Percentiles rank a stretch among this genome's conserved stretches.
phyloP scores from a whole-genome alignment of 148 eudicot species.

The Dianthus caryophyllus region DNA sequence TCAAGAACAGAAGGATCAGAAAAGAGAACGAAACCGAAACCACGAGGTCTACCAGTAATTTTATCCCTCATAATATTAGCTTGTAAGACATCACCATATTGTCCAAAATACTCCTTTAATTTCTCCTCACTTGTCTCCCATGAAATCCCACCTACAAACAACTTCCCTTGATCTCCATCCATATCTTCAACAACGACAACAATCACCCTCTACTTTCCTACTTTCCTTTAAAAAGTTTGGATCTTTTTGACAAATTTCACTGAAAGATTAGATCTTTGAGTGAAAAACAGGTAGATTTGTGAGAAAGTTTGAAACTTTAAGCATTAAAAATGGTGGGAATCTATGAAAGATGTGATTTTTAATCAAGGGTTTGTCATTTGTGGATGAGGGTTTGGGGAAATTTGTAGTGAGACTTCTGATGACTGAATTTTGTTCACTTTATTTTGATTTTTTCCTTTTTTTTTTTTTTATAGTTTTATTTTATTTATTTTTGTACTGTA shows the following conservation, averaged over 20 bases:
- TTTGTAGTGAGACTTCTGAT: background rate
- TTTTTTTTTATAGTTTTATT: background rate
- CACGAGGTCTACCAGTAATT: constrained; percentile 64
- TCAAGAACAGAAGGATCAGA: constrained; percentile 77
- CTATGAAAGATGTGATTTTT: background rate
- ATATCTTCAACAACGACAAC: constrained; percentile 17
- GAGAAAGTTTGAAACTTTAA: background rate
- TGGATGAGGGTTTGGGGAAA: constrained; percentile 24
- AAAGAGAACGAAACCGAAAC: constrained; percentile 83
- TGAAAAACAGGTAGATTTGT: background rate
- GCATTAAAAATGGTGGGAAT: background rate
- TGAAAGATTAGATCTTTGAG: constrained; percentile 7
- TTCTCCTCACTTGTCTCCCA: constrained; percentile 86
- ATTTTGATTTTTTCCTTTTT: background rate
- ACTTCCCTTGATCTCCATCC: constrained; percentile 93
- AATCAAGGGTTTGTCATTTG: background rate
- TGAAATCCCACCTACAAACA: constrained; percentile 89
- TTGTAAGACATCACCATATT: constrained; percentile 69
- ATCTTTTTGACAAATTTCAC: constrained; percentile 12
- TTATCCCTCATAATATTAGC: constrained; percentile 81
- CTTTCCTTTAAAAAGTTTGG: constrained; percentile 13
- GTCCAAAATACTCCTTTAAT: constrained; percentile 62
- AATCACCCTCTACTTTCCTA: background rate
- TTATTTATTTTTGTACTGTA: no score
- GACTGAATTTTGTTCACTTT: background rate